Percentiles rank a stretch among this genome's conserved stretches.
Evolutionary conservation across 2,329 filamentous ascomycete genomes (phyloP).

Genomic region (Fusarium sp.): DNA sequence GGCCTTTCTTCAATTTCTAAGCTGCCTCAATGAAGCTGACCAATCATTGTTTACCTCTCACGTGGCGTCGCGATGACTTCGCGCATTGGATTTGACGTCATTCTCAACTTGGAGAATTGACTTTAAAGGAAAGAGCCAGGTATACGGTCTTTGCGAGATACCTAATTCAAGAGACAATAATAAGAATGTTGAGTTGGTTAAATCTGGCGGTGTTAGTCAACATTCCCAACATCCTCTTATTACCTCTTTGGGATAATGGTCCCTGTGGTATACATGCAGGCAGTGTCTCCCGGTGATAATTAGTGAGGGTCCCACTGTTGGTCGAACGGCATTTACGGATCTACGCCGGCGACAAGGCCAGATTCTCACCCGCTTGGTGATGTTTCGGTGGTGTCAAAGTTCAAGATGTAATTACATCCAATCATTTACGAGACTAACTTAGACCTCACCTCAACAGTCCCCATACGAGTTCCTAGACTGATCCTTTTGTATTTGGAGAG

Average conservation of each 20-base stretch:
- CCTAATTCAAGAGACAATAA: background rate
- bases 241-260: constrained; percentile 11
- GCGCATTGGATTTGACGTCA: constrained; percentile 43
- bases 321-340: constrained; percentile 9
- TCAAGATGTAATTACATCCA: background rate
- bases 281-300: constrained; percentile 17
- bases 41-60: constrained; percentile 47
- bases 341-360: constrained; percentile 21
- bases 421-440: background rate
- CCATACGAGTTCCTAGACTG: background rate
- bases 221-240: background rate
- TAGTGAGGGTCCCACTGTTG: constrained; percentile 5
- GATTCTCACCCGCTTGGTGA: constrained; percentile 8
- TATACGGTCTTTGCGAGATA: background rate
- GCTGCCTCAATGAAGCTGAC: constrained; percentile 37
- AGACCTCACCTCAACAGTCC: background rate
- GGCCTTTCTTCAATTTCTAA: constrained; percentile 48
- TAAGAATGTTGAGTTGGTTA: background rate
- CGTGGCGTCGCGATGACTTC: constrained; percentile 44
- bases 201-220: no score
- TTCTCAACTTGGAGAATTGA: constrained; percentile 4
- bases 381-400: background rate
- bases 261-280: constrained; percentile 14
- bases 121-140: background rate
- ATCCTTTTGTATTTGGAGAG: background rate